phyloP scores from a whole-genome alignment of 306 rosid genomes.

The Pyrus communis region DNA sequence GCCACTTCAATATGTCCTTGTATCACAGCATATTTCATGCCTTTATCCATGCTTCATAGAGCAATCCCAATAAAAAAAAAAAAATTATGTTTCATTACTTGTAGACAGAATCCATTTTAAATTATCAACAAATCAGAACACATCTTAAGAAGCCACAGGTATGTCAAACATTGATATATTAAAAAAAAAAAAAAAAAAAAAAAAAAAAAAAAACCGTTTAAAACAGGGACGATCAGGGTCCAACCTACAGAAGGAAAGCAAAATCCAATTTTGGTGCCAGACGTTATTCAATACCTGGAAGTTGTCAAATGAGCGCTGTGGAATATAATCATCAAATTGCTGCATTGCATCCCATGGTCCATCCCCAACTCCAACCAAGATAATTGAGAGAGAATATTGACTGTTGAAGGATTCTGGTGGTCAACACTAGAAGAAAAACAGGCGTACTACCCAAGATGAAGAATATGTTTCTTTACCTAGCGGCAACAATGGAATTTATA shows the following conservation, averaged over 20 bases:
- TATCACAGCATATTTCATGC: not conserved
- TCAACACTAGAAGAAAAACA: constrained; percentile 13
- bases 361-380: constrained; percentile 96
- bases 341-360: constrained; percentile 97
- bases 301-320: constrained; percentile 80
- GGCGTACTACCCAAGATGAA: not conserved
- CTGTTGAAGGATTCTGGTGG: constrained; percentile 33
- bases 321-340: constrained; percentile 76
- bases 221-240: not conserved
- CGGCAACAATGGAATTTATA: constrained; percentile 60
- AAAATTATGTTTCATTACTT: not conserved
- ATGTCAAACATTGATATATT: not conserved
- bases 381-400: constrained; percentile 75
- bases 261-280: not conserved
- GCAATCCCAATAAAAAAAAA: not conserved
- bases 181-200: no score
- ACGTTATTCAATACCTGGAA: constrained; percentile 58
- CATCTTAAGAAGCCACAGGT: not conserved
- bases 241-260: not conserved
- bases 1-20: not conserved
- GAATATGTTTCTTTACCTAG: constrained; percentile 54
- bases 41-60: not conserved
- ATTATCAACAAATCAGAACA: not conserved
- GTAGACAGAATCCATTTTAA: not conserved
- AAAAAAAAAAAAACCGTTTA: not conserved